Percentiles rank a stretch among this genome's conserved stretches.
phyloP scores from a whole-genome alignment of 805 yeast genomes.

The Scheffersomyces lignosus region DNA sequence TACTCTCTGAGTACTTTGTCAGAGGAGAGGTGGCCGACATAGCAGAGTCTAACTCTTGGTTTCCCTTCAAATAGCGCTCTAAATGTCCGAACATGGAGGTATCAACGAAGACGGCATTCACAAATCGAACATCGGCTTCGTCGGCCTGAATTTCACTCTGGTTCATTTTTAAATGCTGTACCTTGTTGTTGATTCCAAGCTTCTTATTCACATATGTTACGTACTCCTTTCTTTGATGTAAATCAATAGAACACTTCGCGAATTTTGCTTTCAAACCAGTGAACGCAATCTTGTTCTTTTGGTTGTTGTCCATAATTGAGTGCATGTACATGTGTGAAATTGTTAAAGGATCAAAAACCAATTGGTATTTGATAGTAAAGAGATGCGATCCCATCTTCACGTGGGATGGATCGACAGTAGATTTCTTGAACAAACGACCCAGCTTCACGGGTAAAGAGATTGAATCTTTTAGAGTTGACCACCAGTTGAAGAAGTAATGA shows the following conservation, averaged over 20 bases:
- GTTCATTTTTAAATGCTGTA: slow-evolving; percentile 58
- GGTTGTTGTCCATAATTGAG: slow-evolving; percentile 19
- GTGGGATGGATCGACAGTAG: slow-evolving; percentile 16
- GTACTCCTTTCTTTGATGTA: slow-evolving; percentile 40
- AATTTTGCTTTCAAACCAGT: slow-evolving; percentile 41
- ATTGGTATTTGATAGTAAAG: slow-evolving; percentile 41
- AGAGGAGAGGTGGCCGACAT: background rate
- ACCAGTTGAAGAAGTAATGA: slow-evolving; percentile 42
- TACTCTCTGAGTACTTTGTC: background rate
- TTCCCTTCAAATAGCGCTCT: slow-evolving; percentile 3
- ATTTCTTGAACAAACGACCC: slow-evolving; percentile 30
- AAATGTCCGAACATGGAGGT: slow-evolving; percentile 14
- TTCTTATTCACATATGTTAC: slow-evolving; percentile 39
- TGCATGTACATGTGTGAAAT: slow-evolving; percentile 39
- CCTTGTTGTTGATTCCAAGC: slow-evolving; percentile 33
- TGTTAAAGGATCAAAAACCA: slow-evolving; percentile 39
- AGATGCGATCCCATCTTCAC: slow-evolving; percentile 41
- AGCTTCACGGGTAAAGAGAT: slow-evolving; percentile 36
- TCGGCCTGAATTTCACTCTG: slow-evolving; percentile 69
- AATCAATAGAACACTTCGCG: slow-evolving; percentile 33
- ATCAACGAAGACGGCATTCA: slow-evolving; percentile 65
- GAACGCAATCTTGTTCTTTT: slow-evolving; percentile 27
- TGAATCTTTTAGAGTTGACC: slow-evolving; percentile 35
- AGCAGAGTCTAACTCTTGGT: background rate
- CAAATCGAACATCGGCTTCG: slow-evolving; percentile 65